These are phyloP conservation scores for Mortierella polycephala DNA, from an alignment of 371 early-diverging fungal genomes.

Conservation along the genomic window DNA sequence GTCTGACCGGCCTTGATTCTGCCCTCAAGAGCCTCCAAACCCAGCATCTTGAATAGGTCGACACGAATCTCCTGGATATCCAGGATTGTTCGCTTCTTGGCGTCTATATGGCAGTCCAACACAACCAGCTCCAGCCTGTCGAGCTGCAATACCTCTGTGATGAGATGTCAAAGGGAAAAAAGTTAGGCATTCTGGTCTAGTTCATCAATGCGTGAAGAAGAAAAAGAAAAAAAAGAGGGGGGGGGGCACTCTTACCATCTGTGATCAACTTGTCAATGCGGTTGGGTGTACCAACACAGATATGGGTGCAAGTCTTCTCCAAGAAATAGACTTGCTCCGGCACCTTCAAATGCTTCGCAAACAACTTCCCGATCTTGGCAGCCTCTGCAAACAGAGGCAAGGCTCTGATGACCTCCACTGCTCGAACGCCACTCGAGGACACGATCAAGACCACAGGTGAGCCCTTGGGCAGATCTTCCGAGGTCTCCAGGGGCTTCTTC, in stretches of 20 bases:
- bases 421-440: slow-evolving; percentile 80
- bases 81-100: slow-evolving; percentile 81
- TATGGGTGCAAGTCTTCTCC: slow-evolving; percentile 66
- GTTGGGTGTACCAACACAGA: slow-evolving; percentile 88
- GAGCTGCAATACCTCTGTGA: slow-evolving; percentile 66
- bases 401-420: slow-evolving; percentile 72
- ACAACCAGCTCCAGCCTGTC: slow-evolving; percentile 75
- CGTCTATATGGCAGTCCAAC: slow-evolving; percentile 78
- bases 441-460: slow-evolving; percentile 77
- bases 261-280: slow-evolving; percentile 76
- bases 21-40: slow-evolving; percentile 29
- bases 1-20: slow-evolving; percentile 36
- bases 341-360: slow-evolving; percentile 88
- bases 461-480: slow-evolving; percentile 59
- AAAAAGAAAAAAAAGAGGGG: neutral
- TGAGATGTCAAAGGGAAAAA: neutral
- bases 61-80: slow-evolving; percentile 78
- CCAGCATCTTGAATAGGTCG: slow-evolving; percentile 68
- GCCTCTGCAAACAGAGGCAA: slow-evolving; percentile 57
- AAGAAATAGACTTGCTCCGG: slow-evolving; percentile 75
- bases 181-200: neutral
- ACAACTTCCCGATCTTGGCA: slow-evolving; percentile 81
- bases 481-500: slow-evolving; percentile 63
- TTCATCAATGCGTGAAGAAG: neutral
- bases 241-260: slow-evolving; percentile 52